These are phyloP conservation scores for Hanseniaspora thailandica DNA, from an alignment of 805 yeast species.

Conservation along the genomic window DNA sequence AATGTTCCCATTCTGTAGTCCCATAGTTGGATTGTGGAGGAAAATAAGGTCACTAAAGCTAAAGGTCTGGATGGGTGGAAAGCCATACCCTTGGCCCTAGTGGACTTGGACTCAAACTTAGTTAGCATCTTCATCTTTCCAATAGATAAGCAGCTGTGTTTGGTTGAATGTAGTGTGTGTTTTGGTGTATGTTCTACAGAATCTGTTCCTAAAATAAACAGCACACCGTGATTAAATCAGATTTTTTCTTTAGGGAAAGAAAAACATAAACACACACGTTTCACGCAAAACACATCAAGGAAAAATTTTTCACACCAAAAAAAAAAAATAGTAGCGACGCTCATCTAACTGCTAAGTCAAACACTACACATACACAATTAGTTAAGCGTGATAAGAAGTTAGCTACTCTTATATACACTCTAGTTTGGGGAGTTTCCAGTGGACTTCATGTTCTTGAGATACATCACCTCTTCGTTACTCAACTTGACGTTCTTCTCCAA, in stretches of 20 bases:
- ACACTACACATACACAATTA: too few species aligned
- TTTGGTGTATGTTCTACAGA: neutral
- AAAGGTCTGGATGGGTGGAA: constrained; percentile 90
- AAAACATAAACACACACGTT: neutral
- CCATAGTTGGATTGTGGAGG: constrained; percentile 99
- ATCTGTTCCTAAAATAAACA: neutral
- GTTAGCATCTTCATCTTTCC: constrained; percentile 68
- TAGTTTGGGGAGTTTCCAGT: neutral
- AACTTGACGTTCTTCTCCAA: constrained; percentile 3
- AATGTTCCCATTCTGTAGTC: constrained; percentile 98
- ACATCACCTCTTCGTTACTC: neutral
- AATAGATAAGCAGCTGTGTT: neutral
- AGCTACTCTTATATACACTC: too few species aligned
- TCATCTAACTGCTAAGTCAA: too few species aligned
- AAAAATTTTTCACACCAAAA: neutral
- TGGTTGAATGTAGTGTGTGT: neutral
- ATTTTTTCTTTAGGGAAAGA: neutral
- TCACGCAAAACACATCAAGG: neutral
- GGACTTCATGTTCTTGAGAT: neutral
- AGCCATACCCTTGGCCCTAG: constrained; percentile 95
- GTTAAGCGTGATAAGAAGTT: too few species aligned
- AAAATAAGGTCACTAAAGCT: constrained; percentile 87
- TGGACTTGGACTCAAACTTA: constrained; percentile 91
- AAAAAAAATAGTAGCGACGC: too few species aligned
- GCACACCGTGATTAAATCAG: neutral